Base-by-base conservation (phyloP, 2,329 filamentous ascomycete species). In the Xylaria sp. region DNA sequence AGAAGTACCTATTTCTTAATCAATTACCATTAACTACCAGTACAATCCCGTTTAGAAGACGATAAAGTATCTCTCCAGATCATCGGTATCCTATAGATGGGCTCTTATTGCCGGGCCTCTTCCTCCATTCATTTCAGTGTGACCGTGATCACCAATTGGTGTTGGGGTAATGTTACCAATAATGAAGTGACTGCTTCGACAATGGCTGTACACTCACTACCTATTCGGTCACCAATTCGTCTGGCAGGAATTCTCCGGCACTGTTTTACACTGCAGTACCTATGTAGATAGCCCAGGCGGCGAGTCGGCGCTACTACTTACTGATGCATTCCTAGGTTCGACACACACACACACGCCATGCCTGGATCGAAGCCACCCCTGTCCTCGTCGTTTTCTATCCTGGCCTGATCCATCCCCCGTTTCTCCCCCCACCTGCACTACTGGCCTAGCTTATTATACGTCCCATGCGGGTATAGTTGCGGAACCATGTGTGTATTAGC, bases 401-500 rank as follows among this genome's bases (percentile, higher is more conserved):
- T 63, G 59, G 62, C 62, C 60, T 69, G 63, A 57, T 69, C 67
- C 64, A 57, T 69, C 67, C 64, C 60, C 60, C 53, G 34, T 36
- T 36, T 61, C 14, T n/a, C 42, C 64, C 67, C 67, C 67, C 67
- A 67, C 67, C 56, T 51, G 53, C 30, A 45, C 30, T n/a, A 53
- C 34, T 12, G 34, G 45, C 57, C 17, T 45, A 70, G 58, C 65
- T 70, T 68, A 70, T 68, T 70, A 60, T 70, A 65, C 32, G 64
- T 64, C 61, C 67, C 63, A 65, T 62, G 59, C 53, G 42, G 69
- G 48, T 61, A 61, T 70, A 69, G 69, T 64, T 71, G 59, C 69
- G 69, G 67, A 64, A 69, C 66, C 69, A 69, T 67, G 64, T 67
- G 69, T 57, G 61, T 67, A 70, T 64, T 67, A 42, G 66, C 67